These are phyloP conservation scores for Isoetes taiwanensis DNA, from an alignment of 75 land plant genomes.

Conservation along the genomic window DNA sequence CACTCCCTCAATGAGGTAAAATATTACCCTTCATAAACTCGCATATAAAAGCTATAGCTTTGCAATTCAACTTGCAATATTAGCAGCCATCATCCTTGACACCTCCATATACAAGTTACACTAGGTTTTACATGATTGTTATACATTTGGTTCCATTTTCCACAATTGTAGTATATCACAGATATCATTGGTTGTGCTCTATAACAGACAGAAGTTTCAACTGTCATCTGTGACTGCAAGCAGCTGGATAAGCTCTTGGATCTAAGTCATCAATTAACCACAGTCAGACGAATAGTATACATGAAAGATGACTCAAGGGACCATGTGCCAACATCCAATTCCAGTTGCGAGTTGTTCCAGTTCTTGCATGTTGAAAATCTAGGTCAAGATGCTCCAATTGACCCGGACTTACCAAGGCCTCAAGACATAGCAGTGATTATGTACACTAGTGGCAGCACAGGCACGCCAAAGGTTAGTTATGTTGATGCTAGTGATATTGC, in stretches of 20 bases:
- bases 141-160: no score
- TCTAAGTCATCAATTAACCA: conserved; percentile 33
- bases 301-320: conserved; percentile 41
- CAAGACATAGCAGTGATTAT: conserved; percentile 72
- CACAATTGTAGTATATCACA: no score
- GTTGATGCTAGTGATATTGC: no score
- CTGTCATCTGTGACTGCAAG: conserved; percentile 71
- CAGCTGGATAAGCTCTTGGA: conserved; percentile 49
- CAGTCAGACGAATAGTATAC: conserved; percentile 43
- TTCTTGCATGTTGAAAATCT: conserved; percentile 44
- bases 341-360: no score
- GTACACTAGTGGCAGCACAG: conserved; percentile 98
- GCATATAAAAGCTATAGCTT: no score
- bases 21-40: no score
- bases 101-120: no score
- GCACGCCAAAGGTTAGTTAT: conserved; percentile 89
- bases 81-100: no score
- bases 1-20: conserved; percentile 81
- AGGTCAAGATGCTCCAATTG: conserved; percentile 38
- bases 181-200: no score
- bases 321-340: conserved; percentile 10
- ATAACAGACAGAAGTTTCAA: conserved; percentile 68
- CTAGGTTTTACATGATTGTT: no score
- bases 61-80: no score
- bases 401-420: conserved; percentile 41